Conservation (phyloP, 1,284 basidiomycete genomes). For the Golubevia pallescens region DNA sequence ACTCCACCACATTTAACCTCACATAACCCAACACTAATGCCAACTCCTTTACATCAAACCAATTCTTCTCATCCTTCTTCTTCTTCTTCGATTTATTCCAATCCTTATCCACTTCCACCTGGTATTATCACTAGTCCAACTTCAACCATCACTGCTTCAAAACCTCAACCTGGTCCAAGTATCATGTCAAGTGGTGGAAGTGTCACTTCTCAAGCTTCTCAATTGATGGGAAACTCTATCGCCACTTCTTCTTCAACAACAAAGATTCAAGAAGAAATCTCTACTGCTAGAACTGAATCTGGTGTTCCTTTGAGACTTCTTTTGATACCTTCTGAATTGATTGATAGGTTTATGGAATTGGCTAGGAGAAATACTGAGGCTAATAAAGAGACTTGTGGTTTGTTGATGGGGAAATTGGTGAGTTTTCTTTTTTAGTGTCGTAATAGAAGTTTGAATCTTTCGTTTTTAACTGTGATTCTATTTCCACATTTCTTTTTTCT, state of each 20-base stretch:
- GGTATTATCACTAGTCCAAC: background rate
- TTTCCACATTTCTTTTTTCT: slow-evolving; percentile 3
- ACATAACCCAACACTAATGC: too few relatives aligned
- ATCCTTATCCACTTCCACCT: background rate
- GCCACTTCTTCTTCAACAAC: too few relatives aligned
- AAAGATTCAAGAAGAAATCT: too few relatives aligned
- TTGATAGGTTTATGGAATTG: slow-evolving; percentile 21
- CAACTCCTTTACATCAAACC: background rate
- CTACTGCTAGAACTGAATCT: slow-evolving; percentile 13
- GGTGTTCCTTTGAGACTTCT: slow-evolving; percentile 18
- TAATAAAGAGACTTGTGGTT: slow-evolving; percentile 31
- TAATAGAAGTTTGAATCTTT: too few relatives aligned
- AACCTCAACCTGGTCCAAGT: background rate
- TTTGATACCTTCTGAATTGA: slow-evolving; percentile 15
- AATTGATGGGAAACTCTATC: background rate
- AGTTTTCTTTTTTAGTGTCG: too few relatives aligned
- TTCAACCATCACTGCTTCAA: background rate
- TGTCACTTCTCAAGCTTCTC: background rate
- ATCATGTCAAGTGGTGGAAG: background rate
- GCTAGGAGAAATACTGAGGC: slow-evolving; percentile 18
- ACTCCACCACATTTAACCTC: too few relatives aligned
- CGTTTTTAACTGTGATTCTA: slow-evolving; percentile 2
- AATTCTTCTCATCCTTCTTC: background rate
- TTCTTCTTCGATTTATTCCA: background rate
- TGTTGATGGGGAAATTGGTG: slow-evolving; percentile 22